phyloP scores from a whole-genome alignment of 768 basidiomycete species.

The Kwoniella dendrophila region DNA sequence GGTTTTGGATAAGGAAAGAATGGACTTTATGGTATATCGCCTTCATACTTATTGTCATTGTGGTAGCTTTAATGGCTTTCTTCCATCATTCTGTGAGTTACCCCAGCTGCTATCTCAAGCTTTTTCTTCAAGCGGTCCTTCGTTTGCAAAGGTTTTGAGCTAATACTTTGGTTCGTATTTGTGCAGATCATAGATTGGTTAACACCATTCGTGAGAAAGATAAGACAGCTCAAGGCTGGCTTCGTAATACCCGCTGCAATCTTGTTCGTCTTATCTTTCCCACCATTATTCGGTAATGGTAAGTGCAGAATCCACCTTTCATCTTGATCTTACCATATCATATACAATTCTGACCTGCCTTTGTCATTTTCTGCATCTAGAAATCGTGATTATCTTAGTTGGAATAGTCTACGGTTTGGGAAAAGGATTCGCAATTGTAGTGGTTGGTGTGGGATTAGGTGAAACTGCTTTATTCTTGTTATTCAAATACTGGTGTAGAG shows the following conservation, averaged over 20 bases:
- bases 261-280: conserved; percentile 80
- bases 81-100: conserved; percentile 46
- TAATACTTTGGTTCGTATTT: neutral
- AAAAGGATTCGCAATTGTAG: conserved; percentile 77
- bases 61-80: conserved; percentile 44
- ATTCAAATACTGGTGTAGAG: conserved; percentile 76
- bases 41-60: conserved; percentile 30
- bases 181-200: conserved; percentile 62
- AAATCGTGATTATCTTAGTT: conserved; percentile 79
- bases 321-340: neutral
- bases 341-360: too few species aligned
- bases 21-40: conserved; percentile 51
- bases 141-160: neutral
- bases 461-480: conserved; percentile 55
- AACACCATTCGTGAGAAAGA: conserved; percentile 65
- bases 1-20: conserved; percentile 53
- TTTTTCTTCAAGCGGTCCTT: too few species aligned
- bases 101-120: too few species aligned
- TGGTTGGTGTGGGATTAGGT: conserved; percentile 58
- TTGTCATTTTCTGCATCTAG: conserved; percentile 16
- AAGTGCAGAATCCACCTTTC: neutral
- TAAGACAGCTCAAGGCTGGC: conserved; percentile 62
- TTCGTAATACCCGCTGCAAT: conserved; percentile 77
- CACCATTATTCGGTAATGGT: conserved; percentile 87
- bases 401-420: conserved; percentile 90